Evolutionary conservation across 2,329 filamentous ascomycete genomes (phyloP).

Genomic region (Fusarium anguioides): DNA sequence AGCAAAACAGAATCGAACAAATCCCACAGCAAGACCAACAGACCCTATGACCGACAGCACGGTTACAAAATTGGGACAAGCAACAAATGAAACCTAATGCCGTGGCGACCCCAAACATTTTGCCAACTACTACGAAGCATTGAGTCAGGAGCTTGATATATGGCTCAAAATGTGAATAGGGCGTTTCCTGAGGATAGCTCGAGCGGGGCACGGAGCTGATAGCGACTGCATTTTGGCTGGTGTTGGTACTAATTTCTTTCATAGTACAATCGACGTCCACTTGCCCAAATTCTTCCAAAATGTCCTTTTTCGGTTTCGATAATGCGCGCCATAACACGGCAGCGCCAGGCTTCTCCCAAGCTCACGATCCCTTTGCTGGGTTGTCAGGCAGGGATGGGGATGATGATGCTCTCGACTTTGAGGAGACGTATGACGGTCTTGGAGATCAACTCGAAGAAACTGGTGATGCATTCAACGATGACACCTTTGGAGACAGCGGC

Average conservation of each 20-base stretch:
- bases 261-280: constrained; percentile 41
- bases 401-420: constrained; percentile 78
- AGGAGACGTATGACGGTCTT: constrained; percentile 96
- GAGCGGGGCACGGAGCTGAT: constrained; percentile 37
- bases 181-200: constrained; percentile 12
- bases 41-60: not conserved
- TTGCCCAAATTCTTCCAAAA: constrained; percentile 53
- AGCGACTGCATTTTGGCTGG: constrained; percentile 24
- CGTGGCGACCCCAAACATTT: not conserved
- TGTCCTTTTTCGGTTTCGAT: constrained; percentile 96
- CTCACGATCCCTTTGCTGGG: constrained; percentile 87
- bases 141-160: not conserved
- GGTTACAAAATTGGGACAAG: not conserved
- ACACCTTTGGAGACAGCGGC: constrained; percentile 77
- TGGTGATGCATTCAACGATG: constrained; percentile 95
- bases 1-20: not conserved
- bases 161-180: constrained; percentile 1
- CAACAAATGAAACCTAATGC: not conserved
- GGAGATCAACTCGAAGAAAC: constrained; percentile 91
- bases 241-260: constrained; percentile 37
- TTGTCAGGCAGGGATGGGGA: constrained; percentile 75
- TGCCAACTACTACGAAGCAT: not conserved
- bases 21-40: not conserved
- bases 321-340: constrained; percentile 73
- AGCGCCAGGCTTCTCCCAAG: constrained; percentile 84